Evolutionary conservation across 352 stramenopile species (phyloP), one percentile per base, ranked within the genome.

Genomic region (Globisporangium paddicum): DNA sequence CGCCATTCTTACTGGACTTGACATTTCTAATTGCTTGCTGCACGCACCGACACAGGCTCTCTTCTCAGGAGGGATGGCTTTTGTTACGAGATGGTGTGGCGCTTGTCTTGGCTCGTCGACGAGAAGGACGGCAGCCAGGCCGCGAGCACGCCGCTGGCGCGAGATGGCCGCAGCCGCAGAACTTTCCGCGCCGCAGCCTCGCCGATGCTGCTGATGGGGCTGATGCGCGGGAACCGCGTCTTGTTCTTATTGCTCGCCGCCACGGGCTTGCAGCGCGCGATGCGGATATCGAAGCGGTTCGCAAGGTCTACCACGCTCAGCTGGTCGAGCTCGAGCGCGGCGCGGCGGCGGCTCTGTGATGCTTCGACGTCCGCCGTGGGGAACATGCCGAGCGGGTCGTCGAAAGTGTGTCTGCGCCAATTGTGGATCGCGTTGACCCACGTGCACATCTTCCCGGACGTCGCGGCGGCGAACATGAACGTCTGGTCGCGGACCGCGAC

Each of bases 391-490:
- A 65, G 68, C 1, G 81, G 75, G 53, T 86, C 79, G 49, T 82
- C 63, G 45, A 92, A 92, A 26, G 74, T 67, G 41, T 87, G 79
- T 14, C 80, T 71, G 41, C 71, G 66, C 82, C 82, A 93, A 63
- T 88, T 90, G 58, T 86, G 75, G 57, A 93, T 77, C 8, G 75
- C 77, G 41, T 85, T 84, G 48, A 72, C 66, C 82, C 82, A 93
- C 50, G 69, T 72, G 37, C 67, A 73, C 78, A 90, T 89, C 32
- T 61, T 71, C 30, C 80, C 73, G 32, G 67, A 69, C 32, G 73
- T 75, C 26, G 74, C 67, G 9, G 82, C 77, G 2, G 78, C 82
- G 45, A 92, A 88, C 25, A 73, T 58, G 58, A 70, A 67, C 50
- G 77, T 67, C 25, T 55, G 67, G 53, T 53, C 66, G 56, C 47